Evolutionary conservation across 768 basidiomycete genomes (phyloP).

Genomic region (Russula foetens): DNA sequence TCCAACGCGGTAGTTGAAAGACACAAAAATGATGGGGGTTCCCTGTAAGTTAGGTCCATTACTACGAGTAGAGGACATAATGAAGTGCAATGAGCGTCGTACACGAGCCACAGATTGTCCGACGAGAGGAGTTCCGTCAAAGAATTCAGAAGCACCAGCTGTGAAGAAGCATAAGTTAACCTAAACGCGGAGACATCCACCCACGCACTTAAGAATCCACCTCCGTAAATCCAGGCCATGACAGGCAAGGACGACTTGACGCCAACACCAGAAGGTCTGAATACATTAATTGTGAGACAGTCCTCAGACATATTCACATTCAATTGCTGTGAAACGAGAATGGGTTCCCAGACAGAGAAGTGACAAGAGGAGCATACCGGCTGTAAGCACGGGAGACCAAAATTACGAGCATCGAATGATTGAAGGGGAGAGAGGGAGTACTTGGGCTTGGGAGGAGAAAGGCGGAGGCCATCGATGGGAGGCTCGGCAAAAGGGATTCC

Average conservation of each 20-base stretch:
- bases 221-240: constrained; percentile 39
- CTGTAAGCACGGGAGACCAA: constrained; percentile 28
- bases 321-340: background rate
- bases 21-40: constrained; percentile 36
- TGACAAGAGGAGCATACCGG: background rate
- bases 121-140: constrained; percentile 5
- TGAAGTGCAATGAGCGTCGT: background rate
- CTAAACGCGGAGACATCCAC: background rate
- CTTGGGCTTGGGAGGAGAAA: constrained; percentile 24
- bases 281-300: constrained; percentile 42
- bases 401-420: constrained; percentile 27
- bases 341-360: background rate
- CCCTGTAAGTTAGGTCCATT: background rate
- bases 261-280: constrained; percentile 30
- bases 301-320: constrained; percentile 33
- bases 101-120: constrained; percentile 13
- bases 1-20: constrained; percentile 43
- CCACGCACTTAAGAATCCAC: constrained; percentile 26
- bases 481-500: constrained; percentile 32
- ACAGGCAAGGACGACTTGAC: constrained; percentile 31
- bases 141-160: constrained; percentile 3
- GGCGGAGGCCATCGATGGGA: constrained; percentile 26
- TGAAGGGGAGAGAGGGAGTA: constrained; percentile 15
- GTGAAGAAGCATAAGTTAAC: background rate
- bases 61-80: background rate